Conservation (phyloP, 2,329 filamentous ascomycete species). For the Pseudocercospora pini-densiflorae region DNA sequence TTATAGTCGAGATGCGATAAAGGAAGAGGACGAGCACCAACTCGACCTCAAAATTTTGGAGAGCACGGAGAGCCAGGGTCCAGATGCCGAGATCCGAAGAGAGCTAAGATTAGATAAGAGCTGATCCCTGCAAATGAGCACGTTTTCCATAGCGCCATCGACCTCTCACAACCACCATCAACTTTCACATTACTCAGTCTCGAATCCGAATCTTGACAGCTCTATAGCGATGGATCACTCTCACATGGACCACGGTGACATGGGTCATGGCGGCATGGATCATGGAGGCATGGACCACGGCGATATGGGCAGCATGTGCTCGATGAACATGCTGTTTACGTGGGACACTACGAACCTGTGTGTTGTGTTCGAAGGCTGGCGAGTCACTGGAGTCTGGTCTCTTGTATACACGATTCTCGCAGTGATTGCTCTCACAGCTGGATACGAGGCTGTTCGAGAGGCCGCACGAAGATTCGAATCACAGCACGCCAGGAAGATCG, state of each 20-base stretch:
- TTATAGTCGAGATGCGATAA: neutral
- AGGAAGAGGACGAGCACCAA: neutral
- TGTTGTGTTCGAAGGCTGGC: conserved; percentile 94
- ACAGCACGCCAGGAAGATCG: conserved; percentile 55
- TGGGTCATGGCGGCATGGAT: conserved; percentile 49
- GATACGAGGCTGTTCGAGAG: conserved; percentile 88
- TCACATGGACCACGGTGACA: conserved; percentile 27
- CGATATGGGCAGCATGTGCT: conserved; percentile 70
- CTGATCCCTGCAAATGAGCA: neutral
- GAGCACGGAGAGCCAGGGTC: neutral
- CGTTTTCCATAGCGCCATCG: conserved; percentile 6
- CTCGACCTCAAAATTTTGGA: neutral
- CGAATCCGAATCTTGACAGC: neutral
- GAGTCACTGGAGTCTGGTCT: conserved; percentile 72
- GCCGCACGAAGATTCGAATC: conserved; percentile 76
- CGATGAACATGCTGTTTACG: conserved; percentile 93
- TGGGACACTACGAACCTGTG: conserved; percentile 94
- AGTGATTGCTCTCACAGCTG: conserved; percentile 82
- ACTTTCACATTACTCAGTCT: neutral
- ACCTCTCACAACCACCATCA: neutral
- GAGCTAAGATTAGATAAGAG: neutral
- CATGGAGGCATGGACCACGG: conserved; percentile 62
- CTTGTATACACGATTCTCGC: conserved; percentile 82
- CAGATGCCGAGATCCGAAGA: neutral
- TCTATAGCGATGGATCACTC: conserved; percentile 28